A percentile compares a stretch with the other conserved stretches of the same genome.
Evolutionary conservation across 495 filamentous ascomycete species (phyloP).

Genomic region (Podospora pseudoanserina): DNA sequence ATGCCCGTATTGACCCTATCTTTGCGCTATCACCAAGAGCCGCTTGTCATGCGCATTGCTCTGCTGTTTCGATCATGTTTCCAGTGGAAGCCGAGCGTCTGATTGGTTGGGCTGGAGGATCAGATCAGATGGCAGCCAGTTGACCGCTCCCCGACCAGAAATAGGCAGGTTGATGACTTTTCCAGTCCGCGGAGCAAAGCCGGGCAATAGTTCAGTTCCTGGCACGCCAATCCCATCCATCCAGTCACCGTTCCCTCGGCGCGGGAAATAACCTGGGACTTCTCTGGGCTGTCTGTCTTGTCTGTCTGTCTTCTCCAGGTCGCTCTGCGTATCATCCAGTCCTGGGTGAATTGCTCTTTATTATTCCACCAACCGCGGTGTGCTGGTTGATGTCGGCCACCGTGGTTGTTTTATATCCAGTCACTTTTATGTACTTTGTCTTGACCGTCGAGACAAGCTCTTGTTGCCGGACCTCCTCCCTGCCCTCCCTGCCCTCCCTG

Average conservation of each 20-base stretch:
- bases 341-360: conserved; percentile 14
- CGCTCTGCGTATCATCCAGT: conserved; percentile 16
- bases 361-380: conserved; percentile 23
- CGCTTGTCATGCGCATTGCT: not conserved
- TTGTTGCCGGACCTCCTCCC: conserved; percentile 17
- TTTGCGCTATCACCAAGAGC: not conserved
- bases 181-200: conserved; percentile 1
- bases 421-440: no score
- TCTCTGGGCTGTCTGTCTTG: not conserved
- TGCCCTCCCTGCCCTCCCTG: conserved; percentile 22
- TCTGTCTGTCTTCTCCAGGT: not conserved
- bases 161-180: not conserved
- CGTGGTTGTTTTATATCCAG: no score
- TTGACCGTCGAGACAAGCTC: not conserved
- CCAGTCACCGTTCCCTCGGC: conserved; percentile 9
- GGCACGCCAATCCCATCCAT: conserved; percentile 14
- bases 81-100: not conserved
- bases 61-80: not conserved
- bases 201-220: not conserved
- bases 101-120: not conserved
- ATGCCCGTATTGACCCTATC: not conserved
- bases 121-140: not conserved
- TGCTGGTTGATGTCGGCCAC: not conserved
- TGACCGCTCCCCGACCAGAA: conserved; percentile 4
- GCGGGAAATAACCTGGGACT: not conserved